Percentiles rank a stretch among this genome's conserved stretches.
Evolutionary conservation across 2,329 filamentous ascomycete species (phyloP).

Genomic region (Orbilia brochopaga): DNA sequence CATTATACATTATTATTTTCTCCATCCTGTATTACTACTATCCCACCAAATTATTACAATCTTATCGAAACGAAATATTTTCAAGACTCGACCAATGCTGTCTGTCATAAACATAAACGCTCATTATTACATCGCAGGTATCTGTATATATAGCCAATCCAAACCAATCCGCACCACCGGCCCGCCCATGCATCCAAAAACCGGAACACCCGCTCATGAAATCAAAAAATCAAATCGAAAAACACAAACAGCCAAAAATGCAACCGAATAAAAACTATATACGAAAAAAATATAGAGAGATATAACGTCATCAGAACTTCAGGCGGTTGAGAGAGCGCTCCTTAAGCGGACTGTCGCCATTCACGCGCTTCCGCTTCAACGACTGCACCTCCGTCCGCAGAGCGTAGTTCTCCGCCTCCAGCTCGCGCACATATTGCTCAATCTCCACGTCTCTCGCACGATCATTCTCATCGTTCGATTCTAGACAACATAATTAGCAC

Average conservation of each 20-base stretch:
- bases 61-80: no score
- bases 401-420: constrained; percentile 74
- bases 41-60: no score
- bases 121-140: not conserved
- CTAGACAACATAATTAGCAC: constrained; percentile 53
- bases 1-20: no score
- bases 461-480: constrained; percentile 57
- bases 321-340: constrained; percentile 50
- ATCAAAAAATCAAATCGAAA: not conserved
- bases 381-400: constrained; percentile 69
- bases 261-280: constrained; percentile 10
- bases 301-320: constrained; percentile 18
- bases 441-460: constrained; percentile 62
- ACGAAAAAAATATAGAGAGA: not conserved
- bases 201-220: constrained; percentile 43
- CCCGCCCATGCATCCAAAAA: not conserved
- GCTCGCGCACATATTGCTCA: constrained; percentile 68
- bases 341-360: constrained; percentile 50
- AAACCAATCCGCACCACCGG: not conserved
- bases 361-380: constrained; percentile 42
- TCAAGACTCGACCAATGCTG: no score
- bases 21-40: no score
- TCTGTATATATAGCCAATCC: not conserved
- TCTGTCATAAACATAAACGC: no score
- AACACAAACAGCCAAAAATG: not conserved